Evolutionary conservation across 2,329 filamentous ascomycete species (phyloP).

Genomic region (Stachybotrys elegans): DNA sequence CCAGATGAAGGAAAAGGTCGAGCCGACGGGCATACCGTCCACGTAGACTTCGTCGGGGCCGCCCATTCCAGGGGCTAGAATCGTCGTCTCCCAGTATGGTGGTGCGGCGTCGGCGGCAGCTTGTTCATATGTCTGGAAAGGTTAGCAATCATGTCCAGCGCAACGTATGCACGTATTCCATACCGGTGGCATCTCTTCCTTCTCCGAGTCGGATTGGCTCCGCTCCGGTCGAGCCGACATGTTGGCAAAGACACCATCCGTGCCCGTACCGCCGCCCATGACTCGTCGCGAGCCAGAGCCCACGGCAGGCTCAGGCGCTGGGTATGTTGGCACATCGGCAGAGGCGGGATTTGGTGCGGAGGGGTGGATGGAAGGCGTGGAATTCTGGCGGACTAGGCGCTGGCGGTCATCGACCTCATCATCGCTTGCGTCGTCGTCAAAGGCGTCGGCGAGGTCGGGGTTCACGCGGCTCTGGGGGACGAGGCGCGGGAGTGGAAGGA

Average conservation of each 20-base stretch:
- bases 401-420: constrained; percentile 74
- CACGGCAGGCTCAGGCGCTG: constrained; percentile 14
- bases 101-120: constrained; percentile 93
- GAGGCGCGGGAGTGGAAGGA: constrained; percentile 86
- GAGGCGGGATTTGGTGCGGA: constrained; percentile 9
- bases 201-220: constrained; percentile 67
- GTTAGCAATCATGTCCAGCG: constrained; percentile 25
- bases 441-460: constrained; percentile 84
- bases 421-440: constrained; percentile 76
- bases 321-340: constrained; percentile 12
- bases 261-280: constrained; percentile 70
- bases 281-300: constrained; percentile 42
- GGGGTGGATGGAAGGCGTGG: constrained; percentile 20
- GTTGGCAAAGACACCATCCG: constrained; percentile 96
- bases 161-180: constrained; percentile 28
- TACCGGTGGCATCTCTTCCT: constrained; percentile 92
- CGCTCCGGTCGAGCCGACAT: constrained; percentile 83
- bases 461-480: constrained; percentile 53
- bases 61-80: constrained; percentile 84
- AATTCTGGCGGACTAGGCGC: constrained; percentile 71
- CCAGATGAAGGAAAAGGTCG: constrained; percentile 83
- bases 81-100: constrained; percentile 98
- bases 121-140: constrained; percentile 84
- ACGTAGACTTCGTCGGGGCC: constrained; percentile 95
- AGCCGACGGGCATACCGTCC: constrained; percentile 89